phyloP scores from a whole-genome alignment of 306 rosid species.

The Quillaja saponaria region DNA sequence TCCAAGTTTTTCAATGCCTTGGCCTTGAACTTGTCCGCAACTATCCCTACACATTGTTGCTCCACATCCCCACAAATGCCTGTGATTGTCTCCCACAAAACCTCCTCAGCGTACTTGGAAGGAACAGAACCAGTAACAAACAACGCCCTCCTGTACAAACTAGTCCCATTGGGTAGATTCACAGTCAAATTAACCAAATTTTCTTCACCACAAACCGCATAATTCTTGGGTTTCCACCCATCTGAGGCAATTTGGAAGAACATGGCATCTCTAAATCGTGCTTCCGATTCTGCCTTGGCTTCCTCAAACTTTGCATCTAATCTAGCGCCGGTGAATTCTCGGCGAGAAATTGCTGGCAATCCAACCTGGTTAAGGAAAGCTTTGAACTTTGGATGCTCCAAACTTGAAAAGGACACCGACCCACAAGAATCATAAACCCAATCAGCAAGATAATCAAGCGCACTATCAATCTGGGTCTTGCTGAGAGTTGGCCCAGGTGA shows the following conservation, averaged over 20 bases:
- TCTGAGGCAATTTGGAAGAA: conserved; percentile 81
- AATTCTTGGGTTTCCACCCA: conserved; percentile 68
- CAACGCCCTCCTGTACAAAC: conserved; percentile 72
- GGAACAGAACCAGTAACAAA: conserved; percentile 71
- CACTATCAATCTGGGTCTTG: conserved; percentile 65
- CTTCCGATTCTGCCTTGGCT: conserved; percentile 75
- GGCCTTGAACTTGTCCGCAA: conserved; percentile 78
- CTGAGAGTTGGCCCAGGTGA: conserved; percentile 70
- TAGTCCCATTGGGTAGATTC: conserved; percentile 92
- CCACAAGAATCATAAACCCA: conserved; percentile 90
- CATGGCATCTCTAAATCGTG: conserved; percentile 80
- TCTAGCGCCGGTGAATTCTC: conserved; percentile 57
- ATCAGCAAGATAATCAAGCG: conserved; percentile 70
- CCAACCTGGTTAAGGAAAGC: conserved; percentile 84
- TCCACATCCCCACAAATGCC: conserved; percentile 74
- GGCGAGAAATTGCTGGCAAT: conserved; percentile 56
- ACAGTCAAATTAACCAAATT: conserved; percentile 70
- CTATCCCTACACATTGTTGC: conserved; percentile 89
- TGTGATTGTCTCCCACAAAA: conserved; percentile 81
- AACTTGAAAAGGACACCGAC: conserved; percentile 70
- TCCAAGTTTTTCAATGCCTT: conserved; percentile 81
- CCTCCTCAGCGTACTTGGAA: conserved; percentile 77
- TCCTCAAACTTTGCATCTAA: conserved; percentile 69
- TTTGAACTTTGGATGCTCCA: conserved; percentile 81
- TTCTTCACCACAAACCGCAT: conserved; percentile 42